Evolutionary conservation across 257 asterid species (phyloP).

Genomic region (Schizonepeta tenuifolia): DNA sequence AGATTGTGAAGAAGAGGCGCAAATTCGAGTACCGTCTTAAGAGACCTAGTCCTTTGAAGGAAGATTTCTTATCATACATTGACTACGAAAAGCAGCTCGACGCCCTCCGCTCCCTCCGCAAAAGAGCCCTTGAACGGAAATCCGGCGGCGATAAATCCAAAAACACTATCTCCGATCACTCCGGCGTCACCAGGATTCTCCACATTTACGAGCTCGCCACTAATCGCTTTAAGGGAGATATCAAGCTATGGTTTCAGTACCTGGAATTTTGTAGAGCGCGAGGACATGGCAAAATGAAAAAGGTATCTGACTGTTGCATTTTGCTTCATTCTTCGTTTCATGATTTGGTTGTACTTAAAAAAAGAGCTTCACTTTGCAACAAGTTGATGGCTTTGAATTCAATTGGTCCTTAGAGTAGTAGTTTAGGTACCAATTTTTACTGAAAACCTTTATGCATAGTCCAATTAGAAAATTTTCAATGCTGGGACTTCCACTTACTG

Average conservation of each 20-base stretch:
- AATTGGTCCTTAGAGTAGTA: background rate
- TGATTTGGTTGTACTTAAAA: background rate
- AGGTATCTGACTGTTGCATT: conserved; percentile 52
- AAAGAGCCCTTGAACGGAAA: conserved; percentile 45
- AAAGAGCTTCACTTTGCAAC: background rate
- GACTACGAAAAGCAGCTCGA: conserved; percentile 85
- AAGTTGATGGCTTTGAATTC: conserved; percentile 5
- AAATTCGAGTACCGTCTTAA: conserved; percentile 93
- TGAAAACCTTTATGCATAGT: background rate
- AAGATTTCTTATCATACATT: conserved; percentile 68
- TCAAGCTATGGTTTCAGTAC: conserved; percentile 91
- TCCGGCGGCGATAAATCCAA: conserved; percentile 52
- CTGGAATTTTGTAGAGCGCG: conserved; percentile 81
- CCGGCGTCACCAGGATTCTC: conserved; percentile 74
- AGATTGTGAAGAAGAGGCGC: conserved; percentile 88
- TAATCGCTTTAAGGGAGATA: conserved; percentile 84
- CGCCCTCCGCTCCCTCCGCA: conserved; percentile 71
- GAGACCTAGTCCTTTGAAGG: conserved; percentile 83
- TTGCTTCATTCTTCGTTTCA: background rate
- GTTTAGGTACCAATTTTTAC: background rate
- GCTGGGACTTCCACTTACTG: background rate
- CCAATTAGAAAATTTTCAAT: background rate
- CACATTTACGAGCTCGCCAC: conserved; percentile 80
- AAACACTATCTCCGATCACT: conserved; percentile 71
- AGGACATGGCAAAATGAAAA: conserved; percentile 80